A percentile compares a stretch with the other conserved stretches of the same genome.
Conservation (phyloP, 2,329 filamentous ascomycete species). For the Malbranchea cinnamomea region DNA sequence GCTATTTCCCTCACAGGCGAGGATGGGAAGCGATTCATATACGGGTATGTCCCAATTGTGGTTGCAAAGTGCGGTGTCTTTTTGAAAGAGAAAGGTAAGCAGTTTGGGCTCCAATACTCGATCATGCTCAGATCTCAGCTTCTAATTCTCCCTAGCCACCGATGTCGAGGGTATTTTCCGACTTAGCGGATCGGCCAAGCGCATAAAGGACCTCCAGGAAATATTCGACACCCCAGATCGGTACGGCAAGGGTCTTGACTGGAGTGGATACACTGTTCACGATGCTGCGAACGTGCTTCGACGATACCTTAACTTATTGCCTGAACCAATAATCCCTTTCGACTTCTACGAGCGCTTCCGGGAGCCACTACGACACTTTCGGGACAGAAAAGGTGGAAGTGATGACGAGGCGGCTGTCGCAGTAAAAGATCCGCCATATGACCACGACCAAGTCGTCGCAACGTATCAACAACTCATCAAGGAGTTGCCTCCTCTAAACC, state of each 20-base stretch:
- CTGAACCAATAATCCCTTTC: conserved; percentile 89
- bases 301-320: conserved; percentile 88
- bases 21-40: conserved; percentile 88
- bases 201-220: conserved; percentile 88
- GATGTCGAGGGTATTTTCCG: conserved; percentile 94
- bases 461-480: conserved; percentile 85
- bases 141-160: conserved; percentile 49
- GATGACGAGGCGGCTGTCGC: conserved; percentile 49
- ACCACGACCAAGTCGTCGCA: conserved; percentile 59
- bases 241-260: conserved; percentile 92
- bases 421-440: conserved; percentile 57
- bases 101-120: background rate
- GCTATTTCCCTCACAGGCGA: conserved; percentile 92
- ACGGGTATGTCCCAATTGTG: conserved; percentile 95
- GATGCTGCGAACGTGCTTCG: conserved; percentile 94
- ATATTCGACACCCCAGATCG: conserved; percentile 88
- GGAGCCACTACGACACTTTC: conserved; percentile 56
- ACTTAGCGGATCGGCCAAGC: conserved; percentile 87
- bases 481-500: conserved; percentile 79
- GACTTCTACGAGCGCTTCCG: conserved; percentile 88
- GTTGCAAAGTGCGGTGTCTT: conserved; percentile 97
- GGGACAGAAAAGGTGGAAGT: conserved; percentile 56
- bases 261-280: conserved; percentile 95
- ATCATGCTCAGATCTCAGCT: conserved; percentile 8
- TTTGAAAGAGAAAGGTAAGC: conserved; percentile 87